Conservation (phyloP, 108 stramenopile species). For the Fistulifera pelliculosa region DNA sequence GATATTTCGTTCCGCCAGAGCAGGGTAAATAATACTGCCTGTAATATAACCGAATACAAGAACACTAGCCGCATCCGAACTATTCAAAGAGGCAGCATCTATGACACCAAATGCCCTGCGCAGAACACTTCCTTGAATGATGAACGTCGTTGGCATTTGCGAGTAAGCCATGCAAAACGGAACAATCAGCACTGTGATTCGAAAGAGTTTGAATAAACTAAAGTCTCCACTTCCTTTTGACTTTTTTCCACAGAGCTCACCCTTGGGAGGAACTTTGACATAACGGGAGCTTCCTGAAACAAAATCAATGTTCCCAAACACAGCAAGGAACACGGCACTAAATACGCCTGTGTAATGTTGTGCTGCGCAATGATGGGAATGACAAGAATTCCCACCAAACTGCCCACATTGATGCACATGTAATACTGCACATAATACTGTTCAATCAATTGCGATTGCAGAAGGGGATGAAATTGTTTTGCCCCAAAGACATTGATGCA, state of each 20-base stretch:
- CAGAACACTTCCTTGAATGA: conserved; percentile 80
- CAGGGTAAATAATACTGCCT: conserved; percentile 59
- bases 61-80: conserved; percentile 68
- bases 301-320: conserved; percentile 52
- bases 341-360: conserved; percentile 69
- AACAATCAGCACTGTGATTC: conserved; percentile 47
- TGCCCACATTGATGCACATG: conserved; percentile 85
- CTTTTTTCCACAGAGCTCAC: background rate
- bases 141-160: conserved; percentile 83
- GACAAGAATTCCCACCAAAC: conserved; percentile 66
- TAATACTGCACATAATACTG: conserved; percentile 82
- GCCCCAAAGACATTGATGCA: conserved; percentile 85
- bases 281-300: conserved; percentile 52
- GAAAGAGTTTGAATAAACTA: conserved; percentile 36
- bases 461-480: conserved; percentile 77
- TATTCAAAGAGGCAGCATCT: conserved; percentile 82
- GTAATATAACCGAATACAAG: conserved; percentile 63
- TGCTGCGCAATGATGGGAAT: conserved; percentile 66
- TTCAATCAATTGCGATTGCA: conserved; percentile 70
- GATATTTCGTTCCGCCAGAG: conserved; percentile 45
- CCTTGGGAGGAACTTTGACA: conserved; percentile 16
- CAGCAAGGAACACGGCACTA: conserved; percentile 59
- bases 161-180: conserved; percentile 84
- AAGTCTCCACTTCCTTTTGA: conserved; percentile 2
- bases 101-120: conserved; percentile 56